Evolutionary conservation across 306 rosid genomes (phyloP).

Genomic region (Vigna hirtella): DNA sequence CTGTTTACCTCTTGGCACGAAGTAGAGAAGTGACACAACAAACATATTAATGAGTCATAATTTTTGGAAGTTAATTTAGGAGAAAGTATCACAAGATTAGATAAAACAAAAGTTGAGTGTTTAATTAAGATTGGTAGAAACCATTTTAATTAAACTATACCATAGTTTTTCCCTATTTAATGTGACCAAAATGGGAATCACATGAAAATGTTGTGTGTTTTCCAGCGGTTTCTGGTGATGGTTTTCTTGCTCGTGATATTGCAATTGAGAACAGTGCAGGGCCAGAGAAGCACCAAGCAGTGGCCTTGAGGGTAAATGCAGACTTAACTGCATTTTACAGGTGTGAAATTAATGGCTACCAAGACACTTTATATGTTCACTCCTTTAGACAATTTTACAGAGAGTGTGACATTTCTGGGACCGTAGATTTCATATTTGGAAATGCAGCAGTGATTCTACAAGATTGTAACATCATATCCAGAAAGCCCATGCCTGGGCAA

Average conservation of each 20-base stretch:
- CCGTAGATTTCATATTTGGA: slow-evolving; percentile 82
- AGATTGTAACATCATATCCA: slow-evolving; percentile 62
- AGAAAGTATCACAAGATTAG: neutral
- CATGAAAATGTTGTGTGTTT: neutral
- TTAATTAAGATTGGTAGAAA: neutral
- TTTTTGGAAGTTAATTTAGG: neutral
- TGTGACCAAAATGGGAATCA: neutral
- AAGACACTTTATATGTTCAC: slow-evolving; percentile 77
- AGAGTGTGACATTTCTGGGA: slow-evolving; percentile 85
- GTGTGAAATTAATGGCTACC: slow-evolving; percentile 67
- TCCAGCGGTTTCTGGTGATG: slow-evolving; percentile 83
- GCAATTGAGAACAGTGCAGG: slow-evolving; percentile 76
- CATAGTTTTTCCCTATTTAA: neutral
- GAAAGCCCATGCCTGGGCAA: slow-evolving; percentile 67
- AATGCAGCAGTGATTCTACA: slow-evolving; percentile 81
- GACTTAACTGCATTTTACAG: slow-evolving; percentile 70
- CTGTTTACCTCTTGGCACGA: neutral
- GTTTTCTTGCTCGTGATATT: slow-evolving; percentile 80
- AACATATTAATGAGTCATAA: neutral
- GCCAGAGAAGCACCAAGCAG: slow-evolving; percentile 75
- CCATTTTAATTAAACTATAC: neutral
- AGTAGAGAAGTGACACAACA: neutral
- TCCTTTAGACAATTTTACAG: slow-evolving; percentile 83
- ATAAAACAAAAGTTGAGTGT: too few species aligned
- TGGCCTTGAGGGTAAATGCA: slow-evolving; percentile 76